Base-by-base conservation (phyloP, 306 rosid species). In the Calophaca sinica region DNA sequence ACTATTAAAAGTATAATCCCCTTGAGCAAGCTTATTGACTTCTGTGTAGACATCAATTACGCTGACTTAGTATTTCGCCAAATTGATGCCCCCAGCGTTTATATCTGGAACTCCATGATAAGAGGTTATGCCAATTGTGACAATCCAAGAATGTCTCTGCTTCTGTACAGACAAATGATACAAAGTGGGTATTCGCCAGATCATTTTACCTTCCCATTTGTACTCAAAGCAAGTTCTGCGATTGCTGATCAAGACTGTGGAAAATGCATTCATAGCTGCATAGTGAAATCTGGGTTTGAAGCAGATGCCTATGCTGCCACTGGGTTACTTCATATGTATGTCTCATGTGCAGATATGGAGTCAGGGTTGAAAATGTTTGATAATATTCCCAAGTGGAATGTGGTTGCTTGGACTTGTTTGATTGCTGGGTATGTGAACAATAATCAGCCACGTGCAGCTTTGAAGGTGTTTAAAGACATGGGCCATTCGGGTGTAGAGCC, bases 381-480 rank as follows among this genome's bases (percentile, higher is more conserved):
- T 66, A 51, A 12, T 46, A 86, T 87, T 76, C 89, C 93, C 0
- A 85, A 89, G 81, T 72, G 85, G 86, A 93, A 86, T 81, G 89
- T 90, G 68, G 96, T 89, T 59, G 98, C 93, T 72, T 90, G 96
- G 96, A 84, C 90, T 73, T 82, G 88, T 78, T 84, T 93, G 85
- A 85, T 93, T 90, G 75, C 87, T 9, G 92, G 86, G 82, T 82
- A 70, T 73, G 82, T 90, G 10, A 83, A 57, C 38, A 84, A 70
- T 51, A 51, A 78, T 64, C 79, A 51, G 8, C 54, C 88, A 6
- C 2, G 8, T 42, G 68, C 35, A 63, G 91, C 96, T 73, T 15
- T 90, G 58, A 71, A 76, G 83, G 81, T 80, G 78, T 86, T 84
- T 52, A 80, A 64, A 57, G 84, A 84, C 5, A 93, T 87, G 96